phyloP scores from a whole-genome alignment of 352 stramenopile species.

The Labyrinthula sp. region DNA sequence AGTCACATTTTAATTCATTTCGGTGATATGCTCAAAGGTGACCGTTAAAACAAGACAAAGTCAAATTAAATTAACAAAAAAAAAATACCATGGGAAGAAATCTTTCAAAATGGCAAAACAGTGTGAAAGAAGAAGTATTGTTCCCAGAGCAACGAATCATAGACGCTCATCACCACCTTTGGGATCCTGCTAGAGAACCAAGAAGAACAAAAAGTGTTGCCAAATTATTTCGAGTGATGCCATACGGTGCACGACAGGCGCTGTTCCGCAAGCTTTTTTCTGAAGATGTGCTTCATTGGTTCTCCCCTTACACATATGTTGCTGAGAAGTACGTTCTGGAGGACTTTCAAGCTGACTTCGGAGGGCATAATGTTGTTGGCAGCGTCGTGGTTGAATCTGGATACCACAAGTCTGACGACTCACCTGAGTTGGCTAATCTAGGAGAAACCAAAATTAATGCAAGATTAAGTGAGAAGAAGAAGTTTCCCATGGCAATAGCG shows the following conservation, averaged over 20 bases:
- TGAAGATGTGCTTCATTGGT: neutral
- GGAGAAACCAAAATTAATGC: neutral
- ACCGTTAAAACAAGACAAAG: too few relatives aligned
- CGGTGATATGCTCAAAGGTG: too few relatives aligned
- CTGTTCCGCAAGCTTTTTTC: slow-evolving; percentile 1
- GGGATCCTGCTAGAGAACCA: slow-evolving; percentile 1
- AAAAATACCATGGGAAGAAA: too few relatives aligned
- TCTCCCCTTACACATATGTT: slow-evolving; percentile 1
- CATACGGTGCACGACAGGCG: slow-evolving; percentile 3
- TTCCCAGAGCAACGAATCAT: slow-evolving; percentile 2
- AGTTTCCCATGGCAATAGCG: slow-evolving; percentile 2
- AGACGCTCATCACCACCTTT: slow-evolving; percentile 6
- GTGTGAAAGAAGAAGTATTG: slow-evolving; percentile 5
- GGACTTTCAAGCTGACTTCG: neutral
- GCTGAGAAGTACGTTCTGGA: slow-evolving; percentile 1
- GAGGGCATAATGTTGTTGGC: slow-evolving; percentile 1
- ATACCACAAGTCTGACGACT: slow-evolving; percentile 1
- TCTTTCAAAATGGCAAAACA: too few relatives aligned
- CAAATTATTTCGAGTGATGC: neutral
- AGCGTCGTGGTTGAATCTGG: slow-evolving; percentile 1
- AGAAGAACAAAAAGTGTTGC: neutral
- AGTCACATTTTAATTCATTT: too few relatives aligned
- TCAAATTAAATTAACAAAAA: too few relatives aligned
- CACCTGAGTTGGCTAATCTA: neutral
- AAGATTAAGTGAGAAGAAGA: neutral